phyloP scores from a whole-genome alignment of 306 rosid species.

The Citrullus colocynthis region DNA sequence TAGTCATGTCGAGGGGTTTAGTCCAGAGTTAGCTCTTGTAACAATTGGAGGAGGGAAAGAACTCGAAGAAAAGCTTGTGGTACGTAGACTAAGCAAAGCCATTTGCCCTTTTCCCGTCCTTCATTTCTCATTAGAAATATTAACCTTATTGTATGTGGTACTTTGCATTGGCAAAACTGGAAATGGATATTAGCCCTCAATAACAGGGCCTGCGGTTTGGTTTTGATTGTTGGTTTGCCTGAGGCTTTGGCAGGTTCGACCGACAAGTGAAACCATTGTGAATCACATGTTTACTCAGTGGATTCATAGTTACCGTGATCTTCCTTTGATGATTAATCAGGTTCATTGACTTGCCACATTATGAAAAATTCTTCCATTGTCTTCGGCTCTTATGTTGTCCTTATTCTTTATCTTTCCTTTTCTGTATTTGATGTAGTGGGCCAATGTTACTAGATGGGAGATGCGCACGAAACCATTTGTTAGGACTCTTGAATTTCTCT shows the following conservation, averaged over 20 bases:
- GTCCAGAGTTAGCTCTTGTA: slow-evolving; percentile 86
- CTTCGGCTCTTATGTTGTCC: background rate
- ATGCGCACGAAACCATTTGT: slow-evolving; percentile 94
- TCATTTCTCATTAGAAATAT: background rate
- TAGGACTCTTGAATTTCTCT: slow-evolving; percentile 92
- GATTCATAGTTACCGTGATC: slow-evolving; percentile 96
- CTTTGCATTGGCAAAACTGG: slow-evolving; percentile 3
- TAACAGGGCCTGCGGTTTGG: slow-evolving; percentile 49
- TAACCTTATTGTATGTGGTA: background rate
- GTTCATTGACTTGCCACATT: slow-evolving; percentile 19
- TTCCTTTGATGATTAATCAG: slow-evolving; percentile 88
- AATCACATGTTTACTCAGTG: slow-evolving; percentile 98
- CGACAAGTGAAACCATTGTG: slow-evolving; percentile 90
- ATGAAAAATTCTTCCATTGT: background rate
- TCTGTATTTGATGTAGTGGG: slow-evolving; percentile 58
- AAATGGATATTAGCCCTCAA: slow-evolving; percentile 7
- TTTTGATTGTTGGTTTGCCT: slow-evolving; percentile 73
- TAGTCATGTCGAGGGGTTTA: slow-evolving; percentile 93
- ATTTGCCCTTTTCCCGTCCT: background rate
- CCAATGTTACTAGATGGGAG: slow-evolving; percentile 98
- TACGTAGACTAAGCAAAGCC: slow-evolving; percentile 17
- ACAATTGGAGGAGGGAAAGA: slow-evolving; percentile 97
- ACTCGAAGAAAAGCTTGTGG: slow-evolving; percentile 98
- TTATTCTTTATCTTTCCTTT: background rate
- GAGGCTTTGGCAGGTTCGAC: slow-evolving; percentile 97